Evolutionary conservation across 495 filamentous ascomycete species (phyloP), one percentile per base, ranked within the genome.

Genomic region (Talaromyces ruber): DNA sequence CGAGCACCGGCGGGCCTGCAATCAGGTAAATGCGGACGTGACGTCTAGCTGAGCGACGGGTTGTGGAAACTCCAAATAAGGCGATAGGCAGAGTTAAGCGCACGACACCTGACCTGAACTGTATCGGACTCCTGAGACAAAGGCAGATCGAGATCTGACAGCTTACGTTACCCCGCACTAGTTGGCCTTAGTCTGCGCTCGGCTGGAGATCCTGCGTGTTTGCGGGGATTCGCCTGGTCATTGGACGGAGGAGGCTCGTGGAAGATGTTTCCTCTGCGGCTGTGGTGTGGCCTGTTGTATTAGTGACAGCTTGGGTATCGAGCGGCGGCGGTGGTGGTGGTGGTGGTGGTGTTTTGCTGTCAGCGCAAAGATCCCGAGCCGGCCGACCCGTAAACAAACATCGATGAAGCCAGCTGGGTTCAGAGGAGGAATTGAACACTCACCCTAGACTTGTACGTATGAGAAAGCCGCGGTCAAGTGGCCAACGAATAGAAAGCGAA

Each of bases 151-250:
- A 60, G 59, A 60, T 60, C 59, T 60, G 59, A 60, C 59, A 60
- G 59, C 59, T 60, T 60, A 30, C 59, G 37, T 60, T 60, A 60
- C 59, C 59, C 59, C 59, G 59, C 59, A 45, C 59, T 60, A 60
- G 43, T 60, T 51, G 25, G 37, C n/a, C 16, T 50, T 60, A 51
- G 59, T 26, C 16, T 47, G 59, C 37, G 59, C 39, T 60, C 24
- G 45, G n/a, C 59, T 45, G 59, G 59, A 45, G 59, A 60, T 60
- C 34, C 18, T 45, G 30, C 6, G 30, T 59, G 30, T n/a, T 25
- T 21, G 30, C 18, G 32, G 57, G 57, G 57, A 39, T 4, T 30
- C 28, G 54, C 11, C 34, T 12, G 25, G 57, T 37, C 22, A 37
- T 32, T 30, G 54, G 54, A 14, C 24, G 21, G 28, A 12, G 25